Evolutionary conservation across 2,329 filamentous ascomycete species (phyloP), one percentile per base, ranked within the genome.

Genomic region (Neofusicoccum cordaticola): DNA sequence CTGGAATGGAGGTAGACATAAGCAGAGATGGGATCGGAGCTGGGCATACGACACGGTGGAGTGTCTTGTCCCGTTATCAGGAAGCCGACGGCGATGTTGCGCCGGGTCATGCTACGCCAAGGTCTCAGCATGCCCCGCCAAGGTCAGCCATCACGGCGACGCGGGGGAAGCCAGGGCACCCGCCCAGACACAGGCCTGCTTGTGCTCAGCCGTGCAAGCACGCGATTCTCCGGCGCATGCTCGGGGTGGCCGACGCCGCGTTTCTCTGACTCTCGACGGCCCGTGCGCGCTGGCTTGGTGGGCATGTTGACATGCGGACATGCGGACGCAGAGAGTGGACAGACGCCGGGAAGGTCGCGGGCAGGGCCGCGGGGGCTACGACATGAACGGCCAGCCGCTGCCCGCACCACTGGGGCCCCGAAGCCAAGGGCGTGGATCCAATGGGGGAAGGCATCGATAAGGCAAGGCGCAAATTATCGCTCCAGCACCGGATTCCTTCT

Each of bases 381-480:
- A 53, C 19, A 41, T 56, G 37, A 47, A 39, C 41, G 42, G 56
- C 11, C 41, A 47, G 42, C 42, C 42, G 56, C 31, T 39, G 47
- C 31, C 56, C 56, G 34, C 35, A 39, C 15, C 34, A 37, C 56
- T 45, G 56, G 56, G 56, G 56, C 47, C 56, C 56, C 56, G 56
- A 47, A 47, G 56, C 56, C 56, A 37, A 60, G 42, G 42, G 19
- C 31, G n/a, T 45, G 56, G 56, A 47, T 60, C 42, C 22, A 42
- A 60, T 22, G 31, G 42, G 56, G 53, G 35, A 17, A 9, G 27
- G 11, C 50, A 34, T 60, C 41, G 56, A 60, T 60, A 60, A 37
- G 56, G 56, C 56, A 47, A 47, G 56, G 56, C 56, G 56, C 42
- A 41, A 19, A 37, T 39, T 22, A 60, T 47, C 56, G 56, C 56